Base-by-base conservation (phyloP, 2,329 filamentous ascomycete species). In the Trichoderma atroviride region DNA sequence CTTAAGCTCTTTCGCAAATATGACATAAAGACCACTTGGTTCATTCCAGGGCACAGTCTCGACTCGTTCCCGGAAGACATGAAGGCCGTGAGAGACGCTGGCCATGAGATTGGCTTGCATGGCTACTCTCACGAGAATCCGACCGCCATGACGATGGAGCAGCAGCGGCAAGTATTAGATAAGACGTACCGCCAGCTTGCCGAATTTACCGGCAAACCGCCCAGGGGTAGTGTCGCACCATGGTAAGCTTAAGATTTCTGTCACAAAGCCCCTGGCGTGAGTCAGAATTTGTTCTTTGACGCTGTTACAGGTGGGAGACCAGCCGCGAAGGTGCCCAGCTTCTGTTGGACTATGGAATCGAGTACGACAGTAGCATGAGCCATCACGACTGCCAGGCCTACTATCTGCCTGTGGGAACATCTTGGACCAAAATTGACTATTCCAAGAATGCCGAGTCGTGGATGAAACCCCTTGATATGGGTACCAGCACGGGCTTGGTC, bases 121-220 rank as follows among this genome's bases (percentile, higher is more conserved):
- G 91, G 90, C 5, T 93, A 93, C 79, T 88, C 86, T 0, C 91
- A 93, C 74, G 91, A 93, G 76, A 93, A 93, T 74, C 90, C 91
- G 0, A 83, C 83, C 0, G 86, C 89, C 69, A 92, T 93, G 90
- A 91, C 85, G 0, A 77, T 91, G 1, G 91, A 93, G 75, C 92
- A 94, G 79, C 91, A 94, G 77, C 86, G 85, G 16, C 90, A 92
- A 69, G 89, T 94, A 19, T 84, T 95, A 6, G 89, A 91, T 74
- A 92, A 92, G 79, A 92, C 90, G 22, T 92, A 89, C 76, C 85
- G 86, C 27, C 84, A 93, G 78, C 84, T 93, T 40, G 92, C 88
- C 0, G 87, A 90, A 0, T 91, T 94, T 50, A 75, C 74, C 52
- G 89, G 91, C 6, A 92, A 92, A 79, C 89, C 89, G 0, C 92